phyloP scores from a whole-genome alignment of 345 rosid genomes.

The Populus euphratica region DNA sequence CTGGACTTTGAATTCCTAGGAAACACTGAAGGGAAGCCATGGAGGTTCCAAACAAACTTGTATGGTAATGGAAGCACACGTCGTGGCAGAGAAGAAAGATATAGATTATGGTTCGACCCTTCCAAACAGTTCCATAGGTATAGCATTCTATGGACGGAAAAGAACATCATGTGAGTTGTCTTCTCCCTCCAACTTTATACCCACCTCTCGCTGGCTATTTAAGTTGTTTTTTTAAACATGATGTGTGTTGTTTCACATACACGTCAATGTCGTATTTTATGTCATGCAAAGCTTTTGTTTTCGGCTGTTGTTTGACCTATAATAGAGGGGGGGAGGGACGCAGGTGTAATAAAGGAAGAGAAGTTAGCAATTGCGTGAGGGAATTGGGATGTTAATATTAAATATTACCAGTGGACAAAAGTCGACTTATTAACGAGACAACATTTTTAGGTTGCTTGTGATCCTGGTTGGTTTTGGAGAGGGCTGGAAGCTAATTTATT shows the following conservation, averaged over 20 bases:
- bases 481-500: neutral
- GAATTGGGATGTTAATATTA: neutral
- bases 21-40: conserved; percentile 71
- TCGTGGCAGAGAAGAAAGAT: conserved; percentile 91
- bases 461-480: neutral
- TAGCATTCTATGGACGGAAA: conserved; percentile 82
- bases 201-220: neutral
- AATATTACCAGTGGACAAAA: neutral
- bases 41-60: conserved; percentile 91
- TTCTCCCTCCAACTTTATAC: neutral
- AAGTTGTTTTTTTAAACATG: neutral
- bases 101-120: conserved; percentile 93
- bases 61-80: conserved; percentile 89
- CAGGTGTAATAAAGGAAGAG: neutral
- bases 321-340: neutral
- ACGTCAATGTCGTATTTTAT: too few species aligned
- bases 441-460: neutral
- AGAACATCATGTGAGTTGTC: conserved; percentile 62
- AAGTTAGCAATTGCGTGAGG: conserved; percentile 17
- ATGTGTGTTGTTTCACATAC: too few species aligned
- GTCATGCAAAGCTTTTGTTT: neutral
- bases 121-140: conserved; percentile 75
- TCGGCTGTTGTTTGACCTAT: neutral
- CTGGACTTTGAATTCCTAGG: conserved; percentile 94
- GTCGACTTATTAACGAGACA: neutral